Base-by-base conservation (phyloP, 2,329 filamentous ascomycete species). In the Neonectria magnoliae region DNA sequence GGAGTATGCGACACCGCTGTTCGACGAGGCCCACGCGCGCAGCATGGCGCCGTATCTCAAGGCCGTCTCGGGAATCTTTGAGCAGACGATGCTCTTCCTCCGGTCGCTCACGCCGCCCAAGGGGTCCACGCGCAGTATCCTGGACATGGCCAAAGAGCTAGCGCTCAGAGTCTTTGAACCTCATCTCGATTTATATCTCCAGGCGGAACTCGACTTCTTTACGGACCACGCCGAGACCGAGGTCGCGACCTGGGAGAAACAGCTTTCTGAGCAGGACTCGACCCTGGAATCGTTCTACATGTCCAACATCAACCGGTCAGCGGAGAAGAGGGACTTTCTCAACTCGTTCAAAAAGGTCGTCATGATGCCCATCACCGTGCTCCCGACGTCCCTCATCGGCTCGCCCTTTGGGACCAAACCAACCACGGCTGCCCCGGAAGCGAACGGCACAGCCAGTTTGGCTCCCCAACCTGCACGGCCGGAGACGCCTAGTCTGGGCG, bases 331-430 rank as follows among this genome's bases (percentile, higher is more conserved):
- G 71, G 96, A 99, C 77, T 99, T 99, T 73, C 77, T 99, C 66
- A 96, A 91, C 50, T 97, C 94, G 0, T 99, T 99, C 84, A 98
- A 94, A 76, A 98, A 98, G 79, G 96, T 99, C 9, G 93, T 99
- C 69, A 98, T 99, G 94, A 97, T 97, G 90, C 96, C 96, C 2
- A 95, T 99, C 53, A 97, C 93, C 57, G 95, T 94, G 9, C 83
- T 98, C 4, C 93, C 93, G 1, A 90, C 87, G 51, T 87, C 93
- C 65, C 80, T 87, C 6, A 81, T 88, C 54, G 82, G 83, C 9
- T 88, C 83, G n/a, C 85, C 85, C 59, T 93, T 89, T 74, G 85
- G 81, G 65, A 79, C 78, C 52, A 85, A 82, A 58, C 75, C 82
- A 25, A 29, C 71, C 1, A 42, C 68, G 8, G 48, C 71, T 5